Evolutionary conservation across 2,329 filamentous ascomycete genomes (phyloP), one percentile per base, ranked within the genome.

Genomic region (Lachnellula arida): DNA sequence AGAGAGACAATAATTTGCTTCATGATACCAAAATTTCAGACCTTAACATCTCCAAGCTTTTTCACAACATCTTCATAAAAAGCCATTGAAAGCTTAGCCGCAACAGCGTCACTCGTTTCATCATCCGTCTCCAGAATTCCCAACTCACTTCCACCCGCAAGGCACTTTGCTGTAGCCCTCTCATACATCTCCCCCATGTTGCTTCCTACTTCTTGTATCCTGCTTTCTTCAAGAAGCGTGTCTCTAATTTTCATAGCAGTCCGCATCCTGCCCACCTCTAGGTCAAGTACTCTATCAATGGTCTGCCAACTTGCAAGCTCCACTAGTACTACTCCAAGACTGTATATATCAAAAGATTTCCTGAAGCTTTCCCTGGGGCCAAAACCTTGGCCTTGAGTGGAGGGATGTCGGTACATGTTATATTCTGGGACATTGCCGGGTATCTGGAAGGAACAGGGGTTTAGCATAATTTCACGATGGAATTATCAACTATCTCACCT

Each of bases 281-380:
- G 73, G 3, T 51, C 55, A 4, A 80, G 56, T 3, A 80, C 71
- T 14, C 63, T 55, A 23, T 80, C 75, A 32, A 81, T 72, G 0
- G 75, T 70, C 46, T 69, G 66, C 78, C 79, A 81, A 58, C 78
- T 75, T n/a, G 77, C 79, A 4, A 82, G 72, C 63, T 83, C 80
- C 3, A 81, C 68, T 5, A 82, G 65, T 3, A 82, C 71, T 7
- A 82, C 69, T 3, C 80, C 79, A 0, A 82, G 70, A 19, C 74
- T 74, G 63, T 82, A 81, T 7, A 82, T 68, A 54, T 82, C 80
- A 57, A 76, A 79, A 37, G 71, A 73, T 61, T 81, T 80, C 9
- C 61, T 44, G 42, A 58, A 62, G 34, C 43, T 49, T 23, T 62
- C 57, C 25, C 60, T 42, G 11, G 58, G 55, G 17, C 57, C 60